phyloP scores from a whole-genome alignment of 345 rosid species.

The Boechera retrofracta region DNA sequence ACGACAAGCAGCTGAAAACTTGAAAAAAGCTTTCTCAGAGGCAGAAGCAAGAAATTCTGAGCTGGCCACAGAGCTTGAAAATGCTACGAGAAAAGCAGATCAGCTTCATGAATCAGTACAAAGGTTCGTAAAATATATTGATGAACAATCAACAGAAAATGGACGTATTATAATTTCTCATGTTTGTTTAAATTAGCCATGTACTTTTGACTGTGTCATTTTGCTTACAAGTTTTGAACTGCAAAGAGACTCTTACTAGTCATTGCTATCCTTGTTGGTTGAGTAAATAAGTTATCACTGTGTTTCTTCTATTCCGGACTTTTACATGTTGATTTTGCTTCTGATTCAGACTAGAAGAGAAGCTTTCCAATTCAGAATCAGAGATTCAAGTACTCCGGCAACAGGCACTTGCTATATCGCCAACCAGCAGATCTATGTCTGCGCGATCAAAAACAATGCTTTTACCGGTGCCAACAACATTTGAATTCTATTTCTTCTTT shows the following conservation, averaged over 20 bases:
- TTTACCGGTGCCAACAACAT: slow-evolving; percentile 63
- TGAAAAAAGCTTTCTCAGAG: slow-evolving; percentile 60
- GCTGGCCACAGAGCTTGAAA: slow-evolving; percentile 80
- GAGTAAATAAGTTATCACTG: background rate
- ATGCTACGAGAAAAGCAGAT: slow-evolving; percentile 72
- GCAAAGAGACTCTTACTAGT: slow-evolving; percentile 20
- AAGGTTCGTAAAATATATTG: slow-evolving; percentile 64
- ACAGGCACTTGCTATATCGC: slow-evolving; percentile 93
- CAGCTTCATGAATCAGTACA: slow-evolving; percentile 96
- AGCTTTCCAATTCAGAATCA: slow-evolving; percentile 93
- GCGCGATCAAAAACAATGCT: slow-evolving; percentile 67
- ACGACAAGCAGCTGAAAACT: slow-evolving; percentile 64
- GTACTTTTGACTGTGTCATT: slow-evolving; percentile 5
- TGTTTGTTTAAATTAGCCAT: slow-evolving; percentile 14
- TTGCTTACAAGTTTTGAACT: slow-evolving; percentile 15
- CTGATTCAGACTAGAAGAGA: slow-evolving; percentile 82
- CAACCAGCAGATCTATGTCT: slow-evolving; percentile 83
- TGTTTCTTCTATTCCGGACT: slow-evolving; percentile 3
- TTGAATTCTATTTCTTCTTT: slow-evolving; percentile 3
- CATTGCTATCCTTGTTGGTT: slow-evolving; percentile 14
- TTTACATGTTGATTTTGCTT: slow-evolving; percentile 39
- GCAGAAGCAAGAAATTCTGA: slow-evolving; percentile 73
- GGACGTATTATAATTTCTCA: background rate
- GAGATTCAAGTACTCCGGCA: slow-evolving; percentile 99
- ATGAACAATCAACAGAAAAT: slow-evolving; percentile 16